These are phyloP conservation scores for Chaetomiaceae sp. DNA, from an alignment of 2,329 filamentous ascomycete genomes.

Conservation along the genomic window DNA sequence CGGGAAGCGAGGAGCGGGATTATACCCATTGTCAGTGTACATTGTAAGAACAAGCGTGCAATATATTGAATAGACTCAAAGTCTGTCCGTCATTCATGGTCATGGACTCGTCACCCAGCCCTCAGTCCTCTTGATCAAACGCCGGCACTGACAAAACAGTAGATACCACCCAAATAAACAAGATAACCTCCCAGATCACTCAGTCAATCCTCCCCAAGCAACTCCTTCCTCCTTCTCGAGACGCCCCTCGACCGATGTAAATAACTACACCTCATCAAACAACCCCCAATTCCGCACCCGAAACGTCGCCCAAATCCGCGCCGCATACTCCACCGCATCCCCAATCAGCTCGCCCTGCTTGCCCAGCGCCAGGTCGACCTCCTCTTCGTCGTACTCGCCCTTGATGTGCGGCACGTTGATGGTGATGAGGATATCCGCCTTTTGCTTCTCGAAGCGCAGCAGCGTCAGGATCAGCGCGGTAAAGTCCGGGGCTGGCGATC, in stretches of 20 bases:
- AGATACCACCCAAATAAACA: not conserved
- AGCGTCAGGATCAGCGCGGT: conserved; percentile 75
- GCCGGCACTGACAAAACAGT: not conserved
- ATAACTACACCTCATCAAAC: conserved; percentile 46
- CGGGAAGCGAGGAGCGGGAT: not conserved
- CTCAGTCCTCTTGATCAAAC: not conserved
- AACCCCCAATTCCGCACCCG: conserved; percentile 76
- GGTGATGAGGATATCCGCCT: conserved; percentile 77
- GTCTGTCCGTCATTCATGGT: conserved; percentile 5
- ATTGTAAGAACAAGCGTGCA: not conserved
- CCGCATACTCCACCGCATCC: conserved; percentile 62
- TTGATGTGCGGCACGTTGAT: conserved; percentile 84
- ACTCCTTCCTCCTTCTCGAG: too few relatives aligned
- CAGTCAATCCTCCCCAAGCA: not conserved
- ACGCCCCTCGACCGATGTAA: too few relatives aligned
- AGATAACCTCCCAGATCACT: too few relatives aligned
- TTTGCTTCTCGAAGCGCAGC: conserved; percentile 67
- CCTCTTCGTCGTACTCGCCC: conserved; percentile 67
- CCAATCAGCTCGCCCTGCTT: conserved; percentile 65
- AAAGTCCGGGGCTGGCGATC: conserved; percentile 51
- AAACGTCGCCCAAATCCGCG: conserved; percentile 66
- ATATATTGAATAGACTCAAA: not conserved
- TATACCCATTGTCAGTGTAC: not conserved
- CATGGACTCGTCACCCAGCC: not conserved
- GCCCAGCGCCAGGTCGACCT: conserved; percentile 63